Evolutionary conservation across 2,329 filamentous ascomycete species (phyloP).

Genomic region (Beauveria brongniartii): DNA sequence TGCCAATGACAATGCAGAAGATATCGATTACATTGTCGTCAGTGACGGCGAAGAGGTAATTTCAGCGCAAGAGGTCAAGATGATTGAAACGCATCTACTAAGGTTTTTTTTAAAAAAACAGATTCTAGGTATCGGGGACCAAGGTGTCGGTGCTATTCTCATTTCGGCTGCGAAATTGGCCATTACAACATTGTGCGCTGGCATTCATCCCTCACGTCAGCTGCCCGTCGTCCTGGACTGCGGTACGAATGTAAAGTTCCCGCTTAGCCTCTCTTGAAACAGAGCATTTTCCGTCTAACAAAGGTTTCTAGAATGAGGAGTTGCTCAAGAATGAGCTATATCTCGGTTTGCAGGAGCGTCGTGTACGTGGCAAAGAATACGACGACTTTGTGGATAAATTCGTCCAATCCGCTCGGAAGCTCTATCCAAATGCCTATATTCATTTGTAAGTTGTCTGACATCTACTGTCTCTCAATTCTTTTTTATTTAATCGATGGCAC

Average conservation of each 20-base stretch:
- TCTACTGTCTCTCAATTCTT: no score
- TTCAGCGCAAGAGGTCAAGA: no score
- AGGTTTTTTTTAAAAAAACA: neutral
- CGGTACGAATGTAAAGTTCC: constrained; percentile 52
- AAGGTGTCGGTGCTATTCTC: constrained; percentile 76
- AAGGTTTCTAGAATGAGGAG: constrained; percentile 46
- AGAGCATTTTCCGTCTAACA: neutral
- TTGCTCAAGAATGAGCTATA: constrained; percentile 72
- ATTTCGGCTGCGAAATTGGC: constrained; percentile 80
- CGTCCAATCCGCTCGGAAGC: constrained; percentile 55
- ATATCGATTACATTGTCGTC: constrained; percentile 84
- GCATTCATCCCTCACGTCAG: constrained; percentile 70
- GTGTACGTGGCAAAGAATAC: constrained; percentile 64
- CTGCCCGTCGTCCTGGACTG: constrained; percentile 79
- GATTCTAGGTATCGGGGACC: constrained; percentile 84
- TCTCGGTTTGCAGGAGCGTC: constrained; percentile 60
- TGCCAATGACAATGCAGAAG: constrained; percentile 61
- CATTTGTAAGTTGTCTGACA: constrained; percentile 47
- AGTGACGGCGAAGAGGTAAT: constrained; percentile 51
- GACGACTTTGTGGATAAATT: constrained; percentile 72
- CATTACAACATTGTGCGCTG: constrained; percentile 78
- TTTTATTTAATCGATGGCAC: no score
- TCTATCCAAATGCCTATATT: constrained; percentile 73
- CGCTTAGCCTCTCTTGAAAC: neutral
- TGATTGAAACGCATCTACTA: no score